These are phyloP conservation scores for Anacardium occidentale DNA, from an alignment of 345 rosid genomes.

Conservation along the genomic window DNA sequence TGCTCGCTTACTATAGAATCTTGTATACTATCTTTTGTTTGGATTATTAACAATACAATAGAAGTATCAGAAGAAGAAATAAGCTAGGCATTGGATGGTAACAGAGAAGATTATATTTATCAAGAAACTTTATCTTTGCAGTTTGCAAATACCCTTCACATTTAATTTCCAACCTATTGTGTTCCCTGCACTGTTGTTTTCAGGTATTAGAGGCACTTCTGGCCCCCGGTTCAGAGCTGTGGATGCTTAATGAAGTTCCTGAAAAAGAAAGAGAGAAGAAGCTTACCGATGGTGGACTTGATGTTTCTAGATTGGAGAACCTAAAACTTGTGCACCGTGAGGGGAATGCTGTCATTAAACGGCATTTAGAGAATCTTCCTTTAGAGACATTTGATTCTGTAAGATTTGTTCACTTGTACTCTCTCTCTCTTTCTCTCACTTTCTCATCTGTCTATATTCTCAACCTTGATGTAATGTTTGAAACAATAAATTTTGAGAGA, in stretches of 20 bases:
- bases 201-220: slow-evolving; percentile 89
- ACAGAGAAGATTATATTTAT: slow-evolving; percentile 1
- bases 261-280: slow-evolving; percentile 80
- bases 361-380: slow-evolving; percentile 83
- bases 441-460: too few relatives aligned
- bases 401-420: slow-evolving; percentile 35
- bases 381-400: slow-evolving; percentile 95
- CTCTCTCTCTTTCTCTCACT: neutral
- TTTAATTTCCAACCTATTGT: slow-evolving; percentile 8
- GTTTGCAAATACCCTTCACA: neutral
- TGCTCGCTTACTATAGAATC: neutral
- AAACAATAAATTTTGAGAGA: too few relatives aligned
- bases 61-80: slow-evolving; percentile 4
- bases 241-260: slow-evolving; percentile 94
- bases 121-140: neutral
- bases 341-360: slow-evolving; percentile 82
- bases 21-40: slow-evolving; percentile 11
- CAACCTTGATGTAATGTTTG: neutral
- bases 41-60: neutral
- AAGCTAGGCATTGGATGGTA: neutral
- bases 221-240: slow-evolving; percentile 87
- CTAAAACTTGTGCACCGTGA: slow-evolving; percentile 75
- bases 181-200: slow-evolving; percentile 8
- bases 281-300: slow-evolving; percentile 75
- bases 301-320: slow-evolving; percentile 51